These are phyloP conservation scores for Stenogyne calaminthoides DNA, from an alignment of 305 asterid genomes.

Conservation along the genomic window DNA sequence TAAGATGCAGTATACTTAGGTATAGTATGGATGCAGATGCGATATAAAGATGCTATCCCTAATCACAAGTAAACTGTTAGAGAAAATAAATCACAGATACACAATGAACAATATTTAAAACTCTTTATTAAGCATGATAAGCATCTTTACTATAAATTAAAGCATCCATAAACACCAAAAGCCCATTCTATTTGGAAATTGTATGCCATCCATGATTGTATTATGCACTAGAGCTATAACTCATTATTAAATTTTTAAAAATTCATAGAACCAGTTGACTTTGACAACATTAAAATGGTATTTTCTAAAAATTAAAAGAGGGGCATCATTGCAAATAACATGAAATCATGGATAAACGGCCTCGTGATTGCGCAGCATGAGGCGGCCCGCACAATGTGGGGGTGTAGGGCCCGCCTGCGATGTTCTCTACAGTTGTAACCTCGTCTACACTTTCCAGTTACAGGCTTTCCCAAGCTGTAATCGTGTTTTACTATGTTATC, in stretches of 20 bases:
- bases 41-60: too few relatives aligned
- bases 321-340: conserved; percentile 26
- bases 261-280: not conserved
- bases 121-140: too few relatives aligned
- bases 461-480: not conserved
- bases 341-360: conserved; percentile 12
- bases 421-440: not conserved
- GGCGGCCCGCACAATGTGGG: conserved; percentile 22
- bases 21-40: too few relatives aligned
- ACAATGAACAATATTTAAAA: too few relatives aligned
- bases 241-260: not conserved
- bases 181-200: too few relatives aligned
- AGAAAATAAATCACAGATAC: too few relatives aligned
- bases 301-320: not conserved
- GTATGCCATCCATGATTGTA: too few relatives aligned
- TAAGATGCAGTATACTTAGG: too few relatives aligned
- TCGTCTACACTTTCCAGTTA: not conserved
- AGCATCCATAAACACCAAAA: too few relatives aligned
- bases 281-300: not conserved
- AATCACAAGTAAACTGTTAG: too few relatives aligned
- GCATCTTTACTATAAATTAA: too few relatives aligned
- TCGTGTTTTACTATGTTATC: not conserved
- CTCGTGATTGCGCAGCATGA: conserved; percentile 25
- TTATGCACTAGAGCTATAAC: not conserved
- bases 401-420: conserved; percentile 14